Base-by-base conservation (phyloP, 2,329 filamentous ascomycete genomes). In the Dactylonectria macrodidyma region DNA sequence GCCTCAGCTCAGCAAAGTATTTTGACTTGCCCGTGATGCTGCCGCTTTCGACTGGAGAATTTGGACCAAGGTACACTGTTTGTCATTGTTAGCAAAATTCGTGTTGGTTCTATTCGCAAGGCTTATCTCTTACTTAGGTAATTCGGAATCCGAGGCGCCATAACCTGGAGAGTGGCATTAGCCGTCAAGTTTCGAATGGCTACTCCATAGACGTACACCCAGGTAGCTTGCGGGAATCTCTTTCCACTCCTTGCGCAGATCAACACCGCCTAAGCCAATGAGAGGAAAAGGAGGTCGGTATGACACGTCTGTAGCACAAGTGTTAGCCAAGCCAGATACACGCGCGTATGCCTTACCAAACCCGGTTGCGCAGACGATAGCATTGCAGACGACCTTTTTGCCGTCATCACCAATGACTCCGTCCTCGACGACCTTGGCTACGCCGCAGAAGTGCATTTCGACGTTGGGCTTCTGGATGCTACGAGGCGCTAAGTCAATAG, bases 291-390 rank as follows among this genome's bases (percentile, higher is more conserved):
- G 44, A n/a, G 57, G 57, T 19, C 44, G 57, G 46, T 50, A 60
- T 2, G 44, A 60, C 1, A 60, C 57, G 9, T 59, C 50, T 52
- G 9, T 5, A 19, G 30, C 50, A 36, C 19, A 11, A 22, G 3
- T 19, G 50, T 52, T n/a, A 52, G 50, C 50, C 9, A 12, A 12
- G 10, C 16, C 50, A 19, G 14, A 5, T 10, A 3, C 8, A 6
- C 8, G 9, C 12, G 26, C 2, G 3, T 36, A 19, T 8, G 4
- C 14, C 61, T 55, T 57, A 64, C 61, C 61, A 36, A 64, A 64
- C 8, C 61, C 61, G 14, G 61, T 64, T 12, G 61, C 54, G 12
- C 62, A 65, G 8, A 65, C 56, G 12, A 65, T 65, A 7, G 56
- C 60, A 5, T 65, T 50, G 11, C 56, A 59, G 3, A n/a, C 12